phyloP scores from a whole-genome alignment of 2,329 filamentous ascomycete species.

The Penicillium sp. region DNA sequence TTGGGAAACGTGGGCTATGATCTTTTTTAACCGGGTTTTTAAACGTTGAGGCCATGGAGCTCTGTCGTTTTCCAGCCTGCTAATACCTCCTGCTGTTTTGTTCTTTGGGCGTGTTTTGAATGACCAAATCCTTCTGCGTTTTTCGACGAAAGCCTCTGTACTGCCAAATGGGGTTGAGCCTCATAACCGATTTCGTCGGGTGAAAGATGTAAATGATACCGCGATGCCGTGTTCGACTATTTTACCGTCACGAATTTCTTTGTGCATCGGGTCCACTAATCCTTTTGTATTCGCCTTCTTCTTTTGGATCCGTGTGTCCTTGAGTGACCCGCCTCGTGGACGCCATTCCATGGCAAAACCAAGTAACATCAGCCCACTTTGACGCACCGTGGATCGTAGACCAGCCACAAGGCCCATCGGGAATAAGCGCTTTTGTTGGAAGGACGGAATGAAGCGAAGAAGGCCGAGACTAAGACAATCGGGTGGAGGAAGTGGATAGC shows the following conservation, averaged over 20 bases:
- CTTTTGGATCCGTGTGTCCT: not conserved
- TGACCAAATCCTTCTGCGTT: conserved; percentile 31
- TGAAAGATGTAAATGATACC: conserved; percentile 46
- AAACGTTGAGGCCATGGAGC: conserved; percentile 29
- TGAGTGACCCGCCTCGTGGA: not conserved
- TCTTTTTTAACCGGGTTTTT: conserved; percentile 34
- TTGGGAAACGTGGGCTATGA: conserved; percentile 29
- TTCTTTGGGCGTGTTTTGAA: conserved; percentile 33
- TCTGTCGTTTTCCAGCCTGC: conserved; percentile 31
- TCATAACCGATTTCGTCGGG: conserved; percentile 25
- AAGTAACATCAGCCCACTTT: not conserved
- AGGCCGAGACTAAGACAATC: conserved; percentile 9
- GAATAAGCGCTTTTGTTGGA: conserved; percentile 2
- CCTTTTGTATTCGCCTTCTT: not conserved
- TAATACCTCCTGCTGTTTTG: conserved; percentile 37
- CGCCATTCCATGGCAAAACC: not conserved
- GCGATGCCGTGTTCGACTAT: conserved; percentile 36
- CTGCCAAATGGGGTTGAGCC: conserved; percentile 19
- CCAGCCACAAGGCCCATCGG: not conserved
- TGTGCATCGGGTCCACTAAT: not conserved
- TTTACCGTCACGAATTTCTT: conserved; percentile 16
- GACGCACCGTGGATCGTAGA: not conserved
- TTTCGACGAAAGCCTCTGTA: conserved; percentile 20
- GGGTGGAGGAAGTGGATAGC: conserved; percentile 26
- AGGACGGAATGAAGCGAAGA: conserved; percentile 13